Conservation (phyloP, 164 flowering plant species). For the Chimonanthus praecox region DNA sequence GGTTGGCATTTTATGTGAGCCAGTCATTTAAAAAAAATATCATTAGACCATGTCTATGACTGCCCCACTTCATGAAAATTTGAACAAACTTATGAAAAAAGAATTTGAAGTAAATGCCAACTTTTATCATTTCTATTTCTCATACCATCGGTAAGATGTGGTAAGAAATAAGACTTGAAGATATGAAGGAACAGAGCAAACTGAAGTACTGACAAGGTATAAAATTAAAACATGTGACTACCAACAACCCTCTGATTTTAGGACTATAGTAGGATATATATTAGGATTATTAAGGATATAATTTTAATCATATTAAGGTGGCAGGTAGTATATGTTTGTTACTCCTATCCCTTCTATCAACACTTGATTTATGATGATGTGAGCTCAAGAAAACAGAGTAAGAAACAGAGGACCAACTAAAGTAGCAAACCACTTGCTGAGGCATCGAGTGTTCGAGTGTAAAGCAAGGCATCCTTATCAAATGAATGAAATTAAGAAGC, state of each 20-base stretch:
- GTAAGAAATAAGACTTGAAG: no score
- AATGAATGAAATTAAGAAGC: neutral
- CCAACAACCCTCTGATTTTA: neutral
- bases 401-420: no score
- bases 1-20: neutral
- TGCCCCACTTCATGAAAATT: neutral
- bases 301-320: no score
- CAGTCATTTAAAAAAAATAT: neutral
- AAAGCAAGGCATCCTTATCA: neutral
- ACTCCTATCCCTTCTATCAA: no score
- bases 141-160: neutral
- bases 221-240: neutral
- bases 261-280: no score
- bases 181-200: neutral
- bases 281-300: no score
- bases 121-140: neutral
- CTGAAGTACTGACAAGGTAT: neutral
- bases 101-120: neutral
- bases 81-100: neutral
- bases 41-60: neutral
- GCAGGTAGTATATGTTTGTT: no score
- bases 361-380: neutral
- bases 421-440: neutral
- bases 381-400: neutral
- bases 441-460: neutral